phyloP scores from a whole-genome alignment of 1,284 basidiomycete species.

The Fistulinella cinereoalba region DNA sequence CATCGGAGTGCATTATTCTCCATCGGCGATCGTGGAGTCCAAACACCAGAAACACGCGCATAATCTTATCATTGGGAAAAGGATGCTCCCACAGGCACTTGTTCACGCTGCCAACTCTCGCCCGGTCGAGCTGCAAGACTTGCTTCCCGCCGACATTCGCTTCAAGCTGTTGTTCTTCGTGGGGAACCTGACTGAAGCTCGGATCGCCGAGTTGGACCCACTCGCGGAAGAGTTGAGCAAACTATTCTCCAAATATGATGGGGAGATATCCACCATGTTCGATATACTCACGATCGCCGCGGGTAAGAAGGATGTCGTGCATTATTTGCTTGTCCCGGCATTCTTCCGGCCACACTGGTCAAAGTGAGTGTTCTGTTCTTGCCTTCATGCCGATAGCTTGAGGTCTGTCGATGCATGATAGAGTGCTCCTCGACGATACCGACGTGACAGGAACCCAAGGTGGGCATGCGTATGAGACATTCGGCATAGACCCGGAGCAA shows the following conservation, averaged over 20 bases:
- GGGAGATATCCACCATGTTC: conserved; percentile 35
- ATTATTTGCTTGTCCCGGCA: conserved; percentile 47
- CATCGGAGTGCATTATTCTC: conserved; percentile 59
- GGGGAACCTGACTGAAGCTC: conserved; percentile 50
- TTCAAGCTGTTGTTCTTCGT: conserved; percentile 75
- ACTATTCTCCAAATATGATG: conserved; percentile 38
- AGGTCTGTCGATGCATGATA: no score
- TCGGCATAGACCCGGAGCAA: conserved; percentile 41
- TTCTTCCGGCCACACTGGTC: conserved; percentile 63
- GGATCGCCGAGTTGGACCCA: conserved; percentile 45
- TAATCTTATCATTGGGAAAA: conserved; percentile 56
- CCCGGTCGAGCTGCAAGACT: conserved; percentile 65
- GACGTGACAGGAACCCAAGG: conserved; percentile 36
- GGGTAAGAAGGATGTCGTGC: conserved; percentile 44
- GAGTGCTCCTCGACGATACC: conserved; percentile 37
- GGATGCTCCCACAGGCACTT: conserved; percentile 61
- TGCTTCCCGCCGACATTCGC: conserved; percentile 63
- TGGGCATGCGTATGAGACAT: conserved; percentile 44
- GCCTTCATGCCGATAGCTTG: no score
- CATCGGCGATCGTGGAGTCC: conserved; percentile 47
- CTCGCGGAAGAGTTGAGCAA: conserved; percentile 29
- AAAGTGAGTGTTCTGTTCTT: conserved; percentile 55
- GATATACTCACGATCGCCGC: conserved; percentile 55
- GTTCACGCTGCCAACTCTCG: conserved; percentile 62
- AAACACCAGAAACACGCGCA: conserved; percentile 44